These are phyloP conservation scores for Neurospora cerealis DNA, from an alignment of 495 filamentous ascomycete species.

Conservation along the genomic window DNA sequence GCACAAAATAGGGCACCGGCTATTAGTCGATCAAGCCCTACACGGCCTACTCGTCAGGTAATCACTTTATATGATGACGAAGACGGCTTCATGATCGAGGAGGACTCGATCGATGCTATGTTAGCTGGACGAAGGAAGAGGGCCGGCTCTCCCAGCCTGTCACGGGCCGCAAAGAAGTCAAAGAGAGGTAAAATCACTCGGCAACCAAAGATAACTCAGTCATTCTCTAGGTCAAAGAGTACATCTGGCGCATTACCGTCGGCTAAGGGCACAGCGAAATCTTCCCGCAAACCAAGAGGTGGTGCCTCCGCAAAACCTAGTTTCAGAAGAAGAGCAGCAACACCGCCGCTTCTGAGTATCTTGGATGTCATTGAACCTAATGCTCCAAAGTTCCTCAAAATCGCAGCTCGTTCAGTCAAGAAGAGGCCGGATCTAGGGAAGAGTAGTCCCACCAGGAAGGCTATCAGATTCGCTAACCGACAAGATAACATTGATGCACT, in stretches of 20 bases:
- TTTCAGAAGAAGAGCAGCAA: constrained; percentile 15
- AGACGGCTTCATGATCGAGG: constrained; percentile 37
- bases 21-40: neutral
- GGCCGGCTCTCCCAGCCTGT: constrained; percentile 5
- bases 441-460: constrained; percentile 64
- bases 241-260: neutral
- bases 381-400: constrained; percentile 62
- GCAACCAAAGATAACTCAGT: constrained; percentile 39
- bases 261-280: neutral
- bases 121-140: constrained; percentile 31
- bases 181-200: constrained; percentile 22
- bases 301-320: neutral
- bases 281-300: neutral
- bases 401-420: constrained; percentile 65
- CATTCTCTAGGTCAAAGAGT: constrained; percentile 23
- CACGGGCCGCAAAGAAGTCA: constrained; percentile 7
- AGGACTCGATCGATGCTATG: constrained; percentile 47
- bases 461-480: constrained; percentile 58
- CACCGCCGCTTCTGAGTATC: constrained; percentile 51
- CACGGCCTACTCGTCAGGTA: constrained; percentile 1
- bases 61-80: constrained; percentile 19
- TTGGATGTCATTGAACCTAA: constrained; percentile 56
- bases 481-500: constrained; percentile 69
- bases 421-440: constrained; percentile 53
- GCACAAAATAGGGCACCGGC: neutral